Evolutionary conservation across 73 alveolate species (phyloP).

Genomic region (Diophrys appendiculata): DNA sequence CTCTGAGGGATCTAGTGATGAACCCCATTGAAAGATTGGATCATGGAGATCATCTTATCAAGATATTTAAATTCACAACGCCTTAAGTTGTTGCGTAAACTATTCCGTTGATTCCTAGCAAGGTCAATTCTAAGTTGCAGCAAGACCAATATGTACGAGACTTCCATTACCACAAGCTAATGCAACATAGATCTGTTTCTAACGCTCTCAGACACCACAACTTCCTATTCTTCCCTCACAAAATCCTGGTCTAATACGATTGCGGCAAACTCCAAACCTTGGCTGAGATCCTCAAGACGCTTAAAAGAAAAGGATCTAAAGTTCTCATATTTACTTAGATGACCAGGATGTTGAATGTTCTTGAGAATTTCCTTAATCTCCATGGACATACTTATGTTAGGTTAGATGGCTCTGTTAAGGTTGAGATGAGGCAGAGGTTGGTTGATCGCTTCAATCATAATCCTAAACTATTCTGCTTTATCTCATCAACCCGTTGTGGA

Average conservation of each 20-base stretch:
- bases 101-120: not conserved
- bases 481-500: constrained; percentile 98
- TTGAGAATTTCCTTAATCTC: constrained; percentile 92
- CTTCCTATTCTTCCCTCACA: constrained; percentile 89
- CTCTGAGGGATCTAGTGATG: not conserved
- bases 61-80: not conserved
- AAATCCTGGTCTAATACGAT: constrained; percentile 96
- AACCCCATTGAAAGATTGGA: not conserved
- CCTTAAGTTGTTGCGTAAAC: not conserved
- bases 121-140: too few relatives aligned
- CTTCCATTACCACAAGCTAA: constrained; percentile 47
- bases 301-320: constrained; percentile 82
- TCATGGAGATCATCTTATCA: not conserved
- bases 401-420: constrained; percentile 98
- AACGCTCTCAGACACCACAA: constrained; percentile 36
- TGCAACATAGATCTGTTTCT: constrained; percentile 47
- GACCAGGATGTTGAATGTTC: constrained; percentile 98
- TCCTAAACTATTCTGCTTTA: constrained; percentile 95
- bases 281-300: constrained; percentile 79
- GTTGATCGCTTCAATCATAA: constrained; percentile 95
- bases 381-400: constrained; percentile 97
- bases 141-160: too few relatives aligned
- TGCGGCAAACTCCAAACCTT: constrained; percentile 97
- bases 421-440: constrained; percentile 93
- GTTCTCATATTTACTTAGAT: constrained; percentile 94